A percentile compares a stretch with the other conserved stretches of the same genome.
Evolutionary conservation across 176 grass and related monocot genomes (phyloP).

Genomic region (Musa beccarii): DNA sequence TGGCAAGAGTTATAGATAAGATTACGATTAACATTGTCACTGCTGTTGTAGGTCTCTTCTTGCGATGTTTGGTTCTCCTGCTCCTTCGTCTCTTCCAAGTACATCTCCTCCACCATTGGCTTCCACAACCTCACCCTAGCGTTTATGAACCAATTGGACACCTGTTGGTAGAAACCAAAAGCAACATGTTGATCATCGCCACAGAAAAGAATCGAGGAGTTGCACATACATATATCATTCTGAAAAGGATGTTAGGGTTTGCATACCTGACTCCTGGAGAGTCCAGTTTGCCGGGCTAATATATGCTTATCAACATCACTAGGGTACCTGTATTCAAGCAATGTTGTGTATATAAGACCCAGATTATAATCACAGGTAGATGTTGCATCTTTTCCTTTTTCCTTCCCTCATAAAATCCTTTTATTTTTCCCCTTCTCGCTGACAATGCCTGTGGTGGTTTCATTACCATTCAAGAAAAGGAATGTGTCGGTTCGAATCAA

Average conservation of each 20-base stretch:
- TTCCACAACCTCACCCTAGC: conserved; percentile 22
- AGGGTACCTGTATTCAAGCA: conserved; percentile 9
- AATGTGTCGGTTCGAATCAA: no score
- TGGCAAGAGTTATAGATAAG: neutral
- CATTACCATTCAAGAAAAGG: no score
- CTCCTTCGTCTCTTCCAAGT: conserved; percentile 9
- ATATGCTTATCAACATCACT: conserved; percentile 25
- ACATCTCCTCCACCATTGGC: conserved; percentile 23
- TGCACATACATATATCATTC: no score
- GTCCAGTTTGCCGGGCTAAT: conserved; percentile 18
- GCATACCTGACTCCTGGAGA: conserved; percentile 16
- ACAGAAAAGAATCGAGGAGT: neutral
- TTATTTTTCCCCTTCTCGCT: no score
- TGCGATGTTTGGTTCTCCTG: neutral
- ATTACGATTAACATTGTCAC: neutral
- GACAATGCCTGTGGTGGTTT: no score
- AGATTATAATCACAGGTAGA: neutral
- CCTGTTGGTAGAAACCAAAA: neutral
- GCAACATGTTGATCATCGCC: neutral
- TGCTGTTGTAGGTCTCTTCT: neutral
- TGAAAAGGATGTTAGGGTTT: neutral
- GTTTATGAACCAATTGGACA: conserved; percentile 21
- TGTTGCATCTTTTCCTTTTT: no score
- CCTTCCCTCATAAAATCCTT: no score
- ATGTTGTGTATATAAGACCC: neutral